Base-by-base conservation (phyloP, 169 alveolate genomes). In the Eimeria zaria region DNA sequence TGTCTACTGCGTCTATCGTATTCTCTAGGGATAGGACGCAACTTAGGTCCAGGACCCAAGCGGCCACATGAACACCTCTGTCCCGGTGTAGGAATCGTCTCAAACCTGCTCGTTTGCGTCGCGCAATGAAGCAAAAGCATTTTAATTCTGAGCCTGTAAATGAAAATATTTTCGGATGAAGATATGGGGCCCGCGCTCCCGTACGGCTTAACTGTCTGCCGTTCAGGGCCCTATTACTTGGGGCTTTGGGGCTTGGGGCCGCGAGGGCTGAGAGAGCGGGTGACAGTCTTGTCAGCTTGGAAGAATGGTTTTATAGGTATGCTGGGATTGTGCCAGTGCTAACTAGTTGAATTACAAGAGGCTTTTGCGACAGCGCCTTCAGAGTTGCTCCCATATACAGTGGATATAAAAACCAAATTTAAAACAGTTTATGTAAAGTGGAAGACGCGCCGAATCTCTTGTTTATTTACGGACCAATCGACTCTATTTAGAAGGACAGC, bases 201-300 rank as follows among this genome's bases (percentile, higher is more conserved):
- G 53, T 39, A 73, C 18, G 55, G 83, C 12, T 73, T 22, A 33
- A 20, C 81, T 12, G 33, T 0, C 39, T 73, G 55, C 11, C 48
- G 53, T 39, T 39, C 39, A 39, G 83, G 83, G 83, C 83, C 53
- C 83, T 5, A 46, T 44, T 73, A 36, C 33, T 7, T 73, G 83
- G 83, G 83, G 83, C 83, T 73, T 73, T 73, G 83, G 83, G 83
- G 83, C 53, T 73, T 73, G 33, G 78, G 51, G 39, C 33, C 83
- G 51, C 53, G 36, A 44, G 33, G 53, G 36, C 83, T 3, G n/a
- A 12, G 33, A 20, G 16, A 44, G 8, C 7, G 53, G 6, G 53
- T 14, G 83, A 14, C 16, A 73, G 39, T 16, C 16, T 18, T 12
- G 33, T 22, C 33, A 36, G 18, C 20, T 39, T 18, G 18, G 83